A percentile compares a stretch with the other conserved stretches of the same genome.
phyloP scores from a whole-genome alignment of 495 filamentous ascomycete species.

The Neurospora sp. region DNA sequence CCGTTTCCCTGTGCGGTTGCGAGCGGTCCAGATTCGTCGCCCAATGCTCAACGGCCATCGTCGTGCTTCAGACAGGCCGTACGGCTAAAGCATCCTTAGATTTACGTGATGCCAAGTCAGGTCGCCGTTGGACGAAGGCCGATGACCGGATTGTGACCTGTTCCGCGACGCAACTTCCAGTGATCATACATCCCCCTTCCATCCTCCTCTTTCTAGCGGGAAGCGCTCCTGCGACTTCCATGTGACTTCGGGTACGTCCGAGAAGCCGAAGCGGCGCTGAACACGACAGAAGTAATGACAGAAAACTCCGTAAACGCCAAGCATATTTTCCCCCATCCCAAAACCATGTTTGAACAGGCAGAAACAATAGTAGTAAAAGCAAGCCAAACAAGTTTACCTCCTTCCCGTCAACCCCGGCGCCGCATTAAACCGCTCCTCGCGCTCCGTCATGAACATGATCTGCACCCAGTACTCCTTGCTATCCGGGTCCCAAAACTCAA shows the following conservation, averaged over 20 bases:
- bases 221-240: not conserved
- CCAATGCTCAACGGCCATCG: not conserved
- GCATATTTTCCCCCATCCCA: not conserved
- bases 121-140: not conserved
- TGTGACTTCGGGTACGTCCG: not conserved
- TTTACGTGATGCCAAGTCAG: not conserved
- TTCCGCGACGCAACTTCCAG: not conserved
- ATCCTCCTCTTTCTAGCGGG: not conserved
- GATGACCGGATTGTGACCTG: not conserved
- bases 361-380: not conserved
- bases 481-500: slow-evolving; percentile 93
- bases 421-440: slow-evolving; percentile 89
- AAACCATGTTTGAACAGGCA: not conserved
- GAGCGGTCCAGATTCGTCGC: not conserved
- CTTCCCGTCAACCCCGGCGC: slow-evolving; percentile 70
- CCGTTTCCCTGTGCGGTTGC: not conserved
- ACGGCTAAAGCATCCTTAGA: not conserved
- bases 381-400: slow-evolving; percentile 14
- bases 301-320: not conserved
- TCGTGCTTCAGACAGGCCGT: not conserved
- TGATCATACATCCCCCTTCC: not conserved
- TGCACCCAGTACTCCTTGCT: slow-evolving; percentile 98
- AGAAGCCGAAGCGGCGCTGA: not conserved
- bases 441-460: slow-evolving; percentile 97
- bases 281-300: not conserved